phyloP scores from a whole-genome alignment of 2,329 filamentous ascomycete genomes.

The Bipolaris cookei region DNA sequence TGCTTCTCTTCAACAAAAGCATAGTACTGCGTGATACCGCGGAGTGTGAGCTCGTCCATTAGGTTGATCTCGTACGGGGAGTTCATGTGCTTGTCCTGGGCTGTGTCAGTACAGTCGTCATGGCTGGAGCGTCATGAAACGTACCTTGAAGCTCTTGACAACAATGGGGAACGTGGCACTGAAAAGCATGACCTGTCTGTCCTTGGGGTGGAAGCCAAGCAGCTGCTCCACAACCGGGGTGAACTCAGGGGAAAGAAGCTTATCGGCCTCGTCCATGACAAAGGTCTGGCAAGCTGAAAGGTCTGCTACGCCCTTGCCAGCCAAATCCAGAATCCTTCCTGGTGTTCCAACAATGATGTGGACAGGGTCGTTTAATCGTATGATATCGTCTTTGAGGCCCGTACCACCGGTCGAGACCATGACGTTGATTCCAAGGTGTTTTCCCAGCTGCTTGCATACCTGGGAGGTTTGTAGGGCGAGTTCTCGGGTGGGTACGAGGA shows the following conservation, averaged over 20 bases:
- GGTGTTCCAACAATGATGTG: slow-evolving; percentile 98
- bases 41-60: slow-evolving; percentile 97
- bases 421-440: slow-evolving; percentile 95
- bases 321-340: slow-evolving; percentile 92
- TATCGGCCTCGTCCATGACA: slow-evolving; percentile 99
- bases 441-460: slow-evolving; percentile 97
- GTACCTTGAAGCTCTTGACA: slow-evolving; percentile 87
- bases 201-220: slow-evolving; percentile 92
- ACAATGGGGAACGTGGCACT: slow-evolving; percentile 97
- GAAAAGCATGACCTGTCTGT: slow-evolving; percentile 99
- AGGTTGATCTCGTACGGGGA: slow-evolving; percentile 98
- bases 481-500: slow-evolving; percentile 95
- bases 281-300: slow-evolving; percentile 96
- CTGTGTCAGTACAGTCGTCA: slow-evolving; percentile 13
- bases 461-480: slow-evolving; percentile 97
- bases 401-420: slow-evolving; percentile 99
- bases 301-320: slow-evolving; percentile 95
- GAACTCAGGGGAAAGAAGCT: slow-evolving; percentile 94
- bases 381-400: slow-evolving; percentile 92
- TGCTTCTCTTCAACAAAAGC: slow-evolving; percentile 99
- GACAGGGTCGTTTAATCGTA: slow-evolving; percentile 90
- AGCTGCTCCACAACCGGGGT: slow-evolving; percentile 97
- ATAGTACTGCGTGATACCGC: slow-evolving; percentile 99
- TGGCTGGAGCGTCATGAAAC: not conserved
- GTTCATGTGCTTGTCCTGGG: slow-evolving; percentile 90